Conservation (phyloP, 2,329 filamentous ascomycete genomes). For the Aureobasidium sp. region DNA sequence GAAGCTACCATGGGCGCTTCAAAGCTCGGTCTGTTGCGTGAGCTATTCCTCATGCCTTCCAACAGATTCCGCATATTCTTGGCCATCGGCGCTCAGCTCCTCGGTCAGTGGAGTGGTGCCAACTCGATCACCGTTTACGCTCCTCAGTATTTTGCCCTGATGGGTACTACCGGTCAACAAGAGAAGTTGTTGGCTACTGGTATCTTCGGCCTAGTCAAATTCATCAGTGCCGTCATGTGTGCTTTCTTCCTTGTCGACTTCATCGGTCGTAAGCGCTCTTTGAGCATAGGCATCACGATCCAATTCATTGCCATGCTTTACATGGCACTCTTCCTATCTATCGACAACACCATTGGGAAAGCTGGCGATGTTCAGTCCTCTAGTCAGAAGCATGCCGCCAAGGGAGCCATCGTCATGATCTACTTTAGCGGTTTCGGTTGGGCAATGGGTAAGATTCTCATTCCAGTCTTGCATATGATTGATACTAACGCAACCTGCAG, state of each 20-base stretch:
- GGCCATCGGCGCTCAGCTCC: conserved; percentile 59
- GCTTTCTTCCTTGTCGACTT: conserved; percentile 74
- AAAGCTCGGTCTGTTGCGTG: conserved; percentile 59
- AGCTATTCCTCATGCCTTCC: conserved; percentile 59
- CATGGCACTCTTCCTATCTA: conserved; percentile 49
- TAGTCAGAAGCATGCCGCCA: conserved; percentile 52
- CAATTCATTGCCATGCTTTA: conserved; percentile 50
- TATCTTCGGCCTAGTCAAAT: conserved; percentile 70
- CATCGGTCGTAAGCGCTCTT: conserved; percentile 61
- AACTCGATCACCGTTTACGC: conserved; percentile 72
- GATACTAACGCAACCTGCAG: conserved; percentile 20
- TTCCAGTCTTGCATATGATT: neutral
- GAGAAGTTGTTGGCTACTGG: conserved; percentile 67
- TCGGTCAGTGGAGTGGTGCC: conserved; percentile 60
- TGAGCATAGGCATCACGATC: conserved; percentile 43
- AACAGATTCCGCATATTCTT: conserved; percentile 71
- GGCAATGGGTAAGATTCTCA: conserved; percentile 47
- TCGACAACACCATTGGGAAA: conserved; percentile 51
- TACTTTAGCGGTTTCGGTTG: conserved; percentile 60
- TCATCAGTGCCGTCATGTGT: conserved; percentile 59
- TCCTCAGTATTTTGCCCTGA: conserved; percentile 62
- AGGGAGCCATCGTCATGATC: conserved; percentile 51
- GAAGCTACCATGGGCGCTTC: conserved; percentile 62
- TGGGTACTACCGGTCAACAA: conserved; percentile 61
- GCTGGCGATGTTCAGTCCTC: conserved; percentile 42